These are phyloP conservation scores for Metschnikowia amazonensis DNA, from an alignment of 805 yeast species.

Conservation along the genomic window DNA sequence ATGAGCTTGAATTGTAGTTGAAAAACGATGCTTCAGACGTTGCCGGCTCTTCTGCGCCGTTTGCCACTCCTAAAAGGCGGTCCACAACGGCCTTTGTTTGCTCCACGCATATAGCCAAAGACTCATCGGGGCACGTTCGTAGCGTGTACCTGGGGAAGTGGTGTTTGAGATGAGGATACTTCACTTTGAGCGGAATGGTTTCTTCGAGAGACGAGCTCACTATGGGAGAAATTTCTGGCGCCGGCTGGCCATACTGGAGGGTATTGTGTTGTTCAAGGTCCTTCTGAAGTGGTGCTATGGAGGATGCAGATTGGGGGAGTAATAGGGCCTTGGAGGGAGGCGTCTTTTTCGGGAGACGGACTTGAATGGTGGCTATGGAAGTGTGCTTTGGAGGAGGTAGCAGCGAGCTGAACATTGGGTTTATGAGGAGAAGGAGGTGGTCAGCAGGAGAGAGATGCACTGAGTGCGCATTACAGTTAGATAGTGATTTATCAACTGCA, in stretches of 20 bases:
- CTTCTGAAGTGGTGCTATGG: constrained; percentile 46
- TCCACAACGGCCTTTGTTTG: constrained; percentile 58
- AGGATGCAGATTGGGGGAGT: constrained; percentile 17
- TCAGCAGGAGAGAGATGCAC: background rate
- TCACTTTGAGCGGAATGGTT: constrained; percentile 54
- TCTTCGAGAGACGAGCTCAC: constrained; percentile 30
- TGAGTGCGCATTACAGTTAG: too few relatives aligned
- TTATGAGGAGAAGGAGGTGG: background rate
- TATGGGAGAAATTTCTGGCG: constrained; percentile 13
- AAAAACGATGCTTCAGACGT: constrained; percentile 15
- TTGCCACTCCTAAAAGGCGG: constrained; percentile 44
- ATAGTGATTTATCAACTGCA: too few relatives aligned
- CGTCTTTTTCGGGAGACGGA: constrained; percentile 9
- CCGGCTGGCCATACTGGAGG: constrained; percentile 38
- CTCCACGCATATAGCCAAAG: constrained; percentile 43
- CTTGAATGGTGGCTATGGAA: constrained; percentile 15
- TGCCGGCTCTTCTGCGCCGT: constrained; percentile 15
- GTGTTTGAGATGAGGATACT: constrained; percentile 37
- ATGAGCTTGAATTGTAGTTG: constrained; percentile 19
- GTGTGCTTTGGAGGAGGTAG: constrained; percentile 33
- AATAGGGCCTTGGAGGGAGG: constrained; percentile 4
- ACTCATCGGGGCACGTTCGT: constrained; percentile 41
- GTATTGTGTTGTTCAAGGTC: constrained; percentile 40
- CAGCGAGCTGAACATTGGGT: constrained; percentile 33
- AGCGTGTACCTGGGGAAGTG: constrained; percentile 38